Evolutionary conservation across 1,284 basidiomycete species (phyloP).

Genomic region (Cutaneotrichosporon cutaneum): DNA sequence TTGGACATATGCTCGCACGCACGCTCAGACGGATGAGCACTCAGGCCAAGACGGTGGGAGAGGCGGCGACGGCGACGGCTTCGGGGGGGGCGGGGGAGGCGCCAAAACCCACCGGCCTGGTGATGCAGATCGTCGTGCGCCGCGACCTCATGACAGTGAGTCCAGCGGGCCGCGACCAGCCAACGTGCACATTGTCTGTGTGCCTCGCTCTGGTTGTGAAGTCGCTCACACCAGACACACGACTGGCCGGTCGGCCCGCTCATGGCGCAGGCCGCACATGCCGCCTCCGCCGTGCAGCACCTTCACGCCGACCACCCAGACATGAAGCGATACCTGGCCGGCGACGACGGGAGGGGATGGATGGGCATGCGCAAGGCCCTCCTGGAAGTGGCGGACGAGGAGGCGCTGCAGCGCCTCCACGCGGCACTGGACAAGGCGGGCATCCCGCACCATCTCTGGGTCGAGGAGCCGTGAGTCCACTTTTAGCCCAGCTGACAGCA

Average conservation of each 20-base stretch:
- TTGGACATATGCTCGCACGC: neutral
- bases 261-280: slow-evolving; percentile 57
- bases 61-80: too few species aligned
- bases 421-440: slow-evolving; percentile 36
- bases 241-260: slow-evolving; percentile 56
- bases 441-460: slow-evolving; percentile 54
- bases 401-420: slow-evolving; percentile 39
- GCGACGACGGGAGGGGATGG: slow-evolving; percentile 41
- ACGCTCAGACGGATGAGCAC: slow-evolving; percentile 1
- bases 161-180: neutral
- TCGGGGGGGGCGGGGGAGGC: neutral
- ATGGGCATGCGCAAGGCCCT: slow-evolving; percentile 49
- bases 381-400: slow-evolving; percentile 45
- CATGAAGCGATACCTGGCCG: slow-evolving; percentile 43
- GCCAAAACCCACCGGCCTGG: slow-evolving; percentile 38
- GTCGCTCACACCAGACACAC: slow-evolving; percentile 30
- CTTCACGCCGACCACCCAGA: slow-evolving; percentile 35
- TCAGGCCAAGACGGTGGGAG: neutral
- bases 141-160: slow-evolving; percentile 47
- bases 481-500: slow-evolving; percentile 18
- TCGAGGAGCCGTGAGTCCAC: slow-evolving; percentile 54
- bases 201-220: too few species aligned
- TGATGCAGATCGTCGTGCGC: slow-evolving; percentile 53
- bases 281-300: slow-evolving; percentile 53
- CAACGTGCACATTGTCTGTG: neutral